A percentile compares a stretch with the other conserved stretches of the same genome.
phyloP scores from a whole-genome alignment of 176 grass and related monocot species.

The Poa annua region DNA sequence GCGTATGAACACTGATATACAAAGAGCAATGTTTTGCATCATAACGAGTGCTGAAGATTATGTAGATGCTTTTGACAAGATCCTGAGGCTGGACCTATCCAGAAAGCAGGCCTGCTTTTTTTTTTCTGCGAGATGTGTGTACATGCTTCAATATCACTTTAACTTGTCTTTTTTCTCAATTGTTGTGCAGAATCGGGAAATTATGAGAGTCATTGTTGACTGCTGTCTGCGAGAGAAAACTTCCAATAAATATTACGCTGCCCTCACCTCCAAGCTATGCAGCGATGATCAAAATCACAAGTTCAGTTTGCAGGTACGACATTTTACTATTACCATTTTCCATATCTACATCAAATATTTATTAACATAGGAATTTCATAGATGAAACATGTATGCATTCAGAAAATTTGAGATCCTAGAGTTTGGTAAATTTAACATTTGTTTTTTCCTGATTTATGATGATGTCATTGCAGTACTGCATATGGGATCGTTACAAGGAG shows the following conservation, averaged over 20 bases:
- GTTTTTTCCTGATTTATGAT: constrained; percentile 31
- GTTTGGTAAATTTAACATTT: not conserved
- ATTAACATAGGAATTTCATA: no score
- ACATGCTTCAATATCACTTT: constrained; percentile 28
- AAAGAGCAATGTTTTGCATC: constrained; percentile 95
- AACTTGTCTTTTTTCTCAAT: constrained; percentile 5
- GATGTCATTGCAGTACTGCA: constrained; percentile 58
- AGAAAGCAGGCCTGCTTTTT: constrained; percentile 72
- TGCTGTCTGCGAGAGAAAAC: no score
- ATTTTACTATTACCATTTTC: no score
- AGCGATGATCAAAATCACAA: no score
- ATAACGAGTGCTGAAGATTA: constrained; percentile 93
- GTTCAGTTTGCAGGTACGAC: no score
- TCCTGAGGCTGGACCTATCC: constrained; percentile 79
- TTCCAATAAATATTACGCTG: no score
- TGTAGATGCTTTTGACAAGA: constrained; percentile 96
- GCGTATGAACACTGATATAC: constrained; percentile 88
- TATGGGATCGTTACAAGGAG: constrained; percentile 97
- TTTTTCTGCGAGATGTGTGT: constrained; percentile 11
- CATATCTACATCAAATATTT: no score
- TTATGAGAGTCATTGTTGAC: not conserved
- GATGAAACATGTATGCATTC: not conserved
- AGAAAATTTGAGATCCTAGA: not conserved
- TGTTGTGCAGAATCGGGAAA: no score
- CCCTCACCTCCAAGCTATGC: no score